Evolutionary conservation across 164 flowering plant species (phyloP), one percentile per base, ranked within the genome.

Genomic region (Nelumbo lutea): DNA sequence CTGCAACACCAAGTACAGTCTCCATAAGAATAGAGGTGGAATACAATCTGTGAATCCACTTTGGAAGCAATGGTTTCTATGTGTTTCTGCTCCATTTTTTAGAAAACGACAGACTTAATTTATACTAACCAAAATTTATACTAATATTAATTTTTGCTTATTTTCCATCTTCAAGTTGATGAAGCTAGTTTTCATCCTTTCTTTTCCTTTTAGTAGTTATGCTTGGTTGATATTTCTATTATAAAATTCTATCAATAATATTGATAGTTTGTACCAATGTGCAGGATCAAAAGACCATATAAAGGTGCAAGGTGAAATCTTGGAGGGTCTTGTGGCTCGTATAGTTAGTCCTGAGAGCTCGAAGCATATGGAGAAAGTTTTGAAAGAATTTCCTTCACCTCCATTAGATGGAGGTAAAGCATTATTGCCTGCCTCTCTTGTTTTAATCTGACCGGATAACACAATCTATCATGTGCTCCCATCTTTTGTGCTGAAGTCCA

Each of bases 271-370:
- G 27, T 27, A 27, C 27, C 27, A 27, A 27, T 27, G 27, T 27
- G 27, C 88, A 95, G 98, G 90, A 70, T 92, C 99, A 63, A 87
- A 78, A 77, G 98, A 95, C 75, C 98, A 95, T 70, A 68, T 84
- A 55, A 79, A 84, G 76, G 93, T 80, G 61, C 98, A 95, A 77
- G 98, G 99, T 66, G 99, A 95, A 80, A 95, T 95, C 65, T 79
- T 95, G 68, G 98, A 95, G 82, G 99, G 99, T 66, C 88, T 95
- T 70, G 99, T 95, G 68, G 97, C 96, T 66, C 99, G 99, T 47
- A 83, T 92, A 53, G 99, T 95, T 44, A 90, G 84, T 76, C 88
- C 65, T 70, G 90, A 85, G 66, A 92, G 98, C 82, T 74, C 86
- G 57, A 82, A 82, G 61, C 89, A 89, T 42, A 82, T 95, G 87